Evolutionary conservation across 2,329 filamentous ascomycete species (phyloP).

Genomic region (Pseudogymnoascus sp.): DNA sequence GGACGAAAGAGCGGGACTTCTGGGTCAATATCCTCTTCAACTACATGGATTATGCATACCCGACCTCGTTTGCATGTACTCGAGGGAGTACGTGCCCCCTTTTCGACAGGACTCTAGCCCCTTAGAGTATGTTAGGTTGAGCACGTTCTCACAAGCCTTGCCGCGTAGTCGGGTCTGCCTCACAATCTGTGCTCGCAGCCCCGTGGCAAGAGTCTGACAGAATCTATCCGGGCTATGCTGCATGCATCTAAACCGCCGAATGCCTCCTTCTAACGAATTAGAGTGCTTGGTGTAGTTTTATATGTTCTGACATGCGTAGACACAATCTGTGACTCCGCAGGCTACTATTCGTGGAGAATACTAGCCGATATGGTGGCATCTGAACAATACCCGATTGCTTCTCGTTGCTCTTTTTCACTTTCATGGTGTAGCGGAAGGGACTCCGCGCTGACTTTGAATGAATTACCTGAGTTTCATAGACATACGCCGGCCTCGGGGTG

Average conservation of each 20-base stretch:
- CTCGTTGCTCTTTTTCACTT: not conserved
- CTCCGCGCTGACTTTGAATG: not conserved
- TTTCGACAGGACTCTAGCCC: not conserved
- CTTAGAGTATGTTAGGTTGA: not conserved
- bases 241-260: not conserved
- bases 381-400: not conserved
- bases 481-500: slow-evolving; percentile 1
- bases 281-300: not conserved
- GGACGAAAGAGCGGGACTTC: not conserved
- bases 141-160: slow-evolving; percentile 3
- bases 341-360: slow-evolving; percentile 2
- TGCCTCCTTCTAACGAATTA: not conserved
- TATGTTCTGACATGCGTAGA: not conserved
- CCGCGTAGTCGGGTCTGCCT: not conserved
- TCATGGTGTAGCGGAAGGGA: not conserved
- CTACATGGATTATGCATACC: not conserved
- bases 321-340: not conserved
- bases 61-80: not conserved
- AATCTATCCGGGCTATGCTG: not conserved
- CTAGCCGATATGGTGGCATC: not conserved
- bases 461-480: not conserved
- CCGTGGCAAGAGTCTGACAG: not conserved
- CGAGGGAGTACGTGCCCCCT: not conserved
- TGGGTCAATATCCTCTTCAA: not conserved
- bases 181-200: not conserved